Conservation (phyloP, 306 rosid genomes). For the Chamaecrista fasciculata region DNA sequence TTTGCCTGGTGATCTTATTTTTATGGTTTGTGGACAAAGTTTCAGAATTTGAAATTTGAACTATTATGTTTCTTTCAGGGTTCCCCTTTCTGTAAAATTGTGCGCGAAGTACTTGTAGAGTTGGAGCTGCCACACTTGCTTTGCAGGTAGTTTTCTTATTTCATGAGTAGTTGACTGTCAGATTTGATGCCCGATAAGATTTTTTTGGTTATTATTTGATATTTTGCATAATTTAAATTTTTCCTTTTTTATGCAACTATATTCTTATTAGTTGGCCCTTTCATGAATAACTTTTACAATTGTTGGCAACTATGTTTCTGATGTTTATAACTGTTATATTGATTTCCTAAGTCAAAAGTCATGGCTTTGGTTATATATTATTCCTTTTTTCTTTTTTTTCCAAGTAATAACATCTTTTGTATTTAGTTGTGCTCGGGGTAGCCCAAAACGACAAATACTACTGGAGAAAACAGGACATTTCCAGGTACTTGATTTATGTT, state of each 20-base stretch:
- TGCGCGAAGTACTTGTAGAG: slow-evolving; percentile 88
- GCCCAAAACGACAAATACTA: slow-evolving; percentile 74
- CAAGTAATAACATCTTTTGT: slow-evolving; percentile 27
- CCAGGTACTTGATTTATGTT: slow-evolving; percentile 57
- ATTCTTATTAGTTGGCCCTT: background rate
- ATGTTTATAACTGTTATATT: background rate
- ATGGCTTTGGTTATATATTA: background rate
- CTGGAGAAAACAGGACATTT: slow-evolving; percentile 62
- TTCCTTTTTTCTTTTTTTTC: background rate
- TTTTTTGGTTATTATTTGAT: background rate
- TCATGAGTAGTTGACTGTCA: background rate
- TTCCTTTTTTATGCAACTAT: background rate
- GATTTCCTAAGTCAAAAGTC: background rate
- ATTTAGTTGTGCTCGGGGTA: slow-evolving; percentile 89
- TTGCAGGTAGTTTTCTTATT: slow-evolving; percentile 42
- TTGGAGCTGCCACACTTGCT: slow-evolving; percentile 88
- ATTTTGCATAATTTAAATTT: background rate
- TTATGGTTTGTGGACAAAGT: background rate
- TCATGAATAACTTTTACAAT: background rate
- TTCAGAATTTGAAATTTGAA: slow-evolving; percentile 19
- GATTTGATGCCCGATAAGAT: slow-evolving; percentile 9
- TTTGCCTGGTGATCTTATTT: background rate
- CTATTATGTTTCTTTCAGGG: slow-evolving; percentile 55
- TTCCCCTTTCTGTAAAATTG: slow-evolving; percentile 96
- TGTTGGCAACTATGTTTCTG: background rate